Evolutionary conservation across 805 yeast genomes (phyloP).

Genomic region (Monosporozyma yasuniensis): DNA sequence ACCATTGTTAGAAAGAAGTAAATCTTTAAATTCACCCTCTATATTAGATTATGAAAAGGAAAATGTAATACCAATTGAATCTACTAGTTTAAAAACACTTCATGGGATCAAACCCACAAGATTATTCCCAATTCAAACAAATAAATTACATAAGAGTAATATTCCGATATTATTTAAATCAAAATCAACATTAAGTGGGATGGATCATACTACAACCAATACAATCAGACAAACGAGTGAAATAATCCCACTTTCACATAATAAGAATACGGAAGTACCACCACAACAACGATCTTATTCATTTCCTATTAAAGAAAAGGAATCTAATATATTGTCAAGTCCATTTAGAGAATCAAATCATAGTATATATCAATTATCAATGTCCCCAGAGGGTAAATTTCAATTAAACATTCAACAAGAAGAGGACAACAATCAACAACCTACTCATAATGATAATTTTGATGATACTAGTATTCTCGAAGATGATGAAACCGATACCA

Average conservation of each 20-base stretch:
- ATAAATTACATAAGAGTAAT: constrained; percentile 10
- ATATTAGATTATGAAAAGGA: neutral
- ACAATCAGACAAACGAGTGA: neutral
- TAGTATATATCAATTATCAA: constrained; percentile 24
- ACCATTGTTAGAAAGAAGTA: constrained; percentile 9
- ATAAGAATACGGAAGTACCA: neutral
- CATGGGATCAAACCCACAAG: constrained; percentile 16
- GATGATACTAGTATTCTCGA: constrained; percentile 28
- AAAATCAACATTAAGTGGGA: neutral
- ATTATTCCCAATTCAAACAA: constrained; percentile 19
- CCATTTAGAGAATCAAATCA: constrained; percentile 25
- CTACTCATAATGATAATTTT: constrained; percentile 5
- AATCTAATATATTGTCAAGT: constrained; percentile 11
- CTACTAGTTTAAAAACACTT: neutral
- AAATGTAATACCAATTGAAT: neutral
- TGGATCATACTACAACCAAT: neutral
- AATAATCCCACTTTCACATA: neutral
- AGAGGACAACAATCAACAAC: neutral
- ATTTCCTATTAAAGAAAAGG: neutral
- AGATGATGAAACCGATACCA: constrained; percentile 24
- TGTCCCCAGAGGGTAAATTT: constrained; percentile 28
- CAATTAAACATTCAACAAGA: constrained; percentile 17
- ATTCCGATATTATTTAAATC: constrained; percentile 15
- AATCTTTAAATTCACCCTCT: constrained; percentile 4
- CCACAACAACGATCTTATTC: neutral